A percentile compares a stretch with the other conserved stretches of the same genome.
Evolutionary conservation across 305 asterid genomes (phyloP).

Genomic region (Fraxinus floribunda): DNA sequence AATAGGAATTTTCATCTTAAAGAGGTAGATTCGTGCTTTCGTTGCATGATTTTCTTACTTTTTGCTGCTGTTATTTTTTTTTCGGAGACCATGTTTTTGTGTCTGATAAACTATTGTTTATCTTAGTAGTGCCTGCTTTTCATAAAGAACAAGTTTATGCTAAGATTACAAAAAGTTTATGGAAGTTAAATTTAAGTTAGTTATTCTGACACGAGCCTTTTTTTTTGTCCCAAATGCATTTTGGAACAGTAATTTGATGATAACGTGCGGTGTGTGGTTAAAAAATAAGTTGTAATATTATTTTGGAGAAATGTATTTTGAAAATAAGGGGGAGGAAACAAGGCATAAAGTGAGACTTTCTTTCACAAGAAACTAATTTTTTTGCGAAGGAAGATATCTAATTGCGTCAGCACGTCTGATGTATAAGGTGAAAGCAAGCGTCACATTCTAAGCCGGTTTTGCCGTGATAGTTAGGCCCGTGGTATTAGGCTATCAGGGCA

Average conservation of each 20-base stretch:
- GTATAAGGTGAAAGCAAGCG: background rate
- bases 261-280: no score
- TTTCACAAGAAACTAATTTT: background rate
- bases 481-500: background rate
- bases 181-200: background rate
- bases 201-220: background rate
- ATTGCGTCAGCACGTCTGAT: background rate
- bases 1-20: background rate
- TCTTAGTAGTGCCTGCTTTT: background rate
- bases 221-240: no score
- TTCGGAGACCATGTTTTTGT: background rate
- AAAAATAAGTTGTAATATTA: no score
- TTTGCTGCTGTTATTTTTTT: background rate
- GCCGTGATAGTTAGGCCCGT: background rate
- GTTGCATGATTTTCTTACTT: background rate
- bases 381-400: background rate
- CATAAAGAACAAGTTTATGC: background rate
- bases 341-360: background rate
- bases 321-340: no score
- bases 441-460: background rate
- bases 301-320: no score
- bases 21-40: background rate
- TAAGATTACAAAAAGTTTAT: background rate
- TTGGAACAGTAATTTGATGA: no score
- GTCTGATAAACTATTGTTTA: background rate